phyloP scores from a whole-genome alignment of 176 grass and related monocot species.

The Alloteropsis semialata region DNA sequence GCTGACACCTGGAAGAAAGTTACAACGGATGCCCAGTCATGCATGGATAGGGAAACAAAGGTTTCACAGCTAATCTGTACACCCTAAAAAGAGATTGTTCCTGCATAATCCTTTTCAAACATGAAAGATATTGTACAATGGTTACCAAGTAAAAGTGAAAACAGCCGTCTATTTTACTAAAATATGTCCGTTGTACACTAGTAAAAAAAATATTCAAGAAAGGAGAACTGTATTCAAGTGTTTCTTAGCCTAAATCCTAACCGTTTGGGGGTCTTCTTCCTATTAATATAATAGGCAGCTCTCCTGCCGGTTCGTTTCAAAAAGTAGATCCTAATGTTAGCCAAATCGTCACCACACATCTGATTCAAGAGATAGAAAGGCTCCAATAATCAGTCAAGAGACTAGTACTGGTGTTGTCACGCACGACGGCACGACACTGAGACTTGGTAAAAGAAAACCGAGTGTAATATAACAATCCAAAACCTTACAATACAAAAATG shows the following conservation, averaged over 20 bases:
- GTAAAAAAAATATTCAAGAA: no score
- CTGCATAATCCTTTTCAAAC: not conserved
- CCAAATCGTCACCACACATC: no score
- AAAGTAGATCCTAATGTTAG: no score
- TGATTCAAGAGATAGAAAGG: no score
- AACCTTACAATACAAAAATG: not conserved
- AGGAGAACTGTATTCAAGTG: not conserved
- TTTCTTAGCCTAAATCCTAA: not conserved
- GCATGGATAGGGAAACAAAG: not conserved
- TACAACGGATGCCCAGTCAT: not conserved
- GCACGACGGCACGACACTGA: no score
- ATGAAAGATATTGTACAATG: not conserved
- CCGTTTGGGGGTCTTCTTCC: no score
- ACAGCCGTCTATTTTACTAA: not conserved
- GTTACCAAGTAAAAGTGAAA: not conserved
- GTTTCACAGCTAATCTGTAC: not conserved
- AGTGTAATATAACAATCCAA: not conserved
- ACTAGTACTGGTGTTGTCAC: no score
- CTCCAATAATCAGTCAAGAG: no score
- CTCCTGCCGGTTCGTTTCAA: no score
- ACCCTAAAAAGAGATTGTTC: not conserved
- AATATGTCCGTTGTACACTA: no score
- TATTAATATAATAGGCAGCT: no score
- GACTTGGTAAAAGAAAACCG: no score
- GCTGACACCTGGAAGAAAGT: conserved; percentile 1